Conservation (phyloP, 164 flowering plant genomes). For the Vitis cinerea region DNA sequence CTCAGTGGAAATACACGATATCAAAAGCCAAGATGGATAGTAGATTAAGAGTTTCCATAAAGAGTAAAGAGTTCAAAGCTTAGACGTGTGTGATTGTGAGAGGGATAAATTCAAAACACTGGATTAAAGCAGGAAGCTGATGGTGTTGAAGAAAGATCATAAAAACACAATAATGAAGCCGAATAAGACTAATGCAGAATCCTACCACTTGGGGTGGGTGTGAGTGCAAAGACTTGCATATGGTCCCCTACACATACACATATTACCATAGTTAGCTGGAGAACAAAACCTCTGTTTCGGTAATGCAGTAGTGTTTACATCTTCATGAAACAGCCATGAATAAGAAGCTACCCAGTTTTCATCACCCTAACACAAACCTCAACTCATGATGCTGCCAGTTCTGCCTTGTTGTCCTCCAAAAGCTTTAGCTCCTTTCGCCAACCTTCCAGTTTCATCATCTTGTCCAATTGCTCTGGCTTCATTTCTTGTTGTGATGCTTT, state of each 20-base stretch:
- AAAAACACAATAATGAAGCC: too few species aligned
- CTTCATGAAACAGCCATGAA: slow-evolving; percentile 8
- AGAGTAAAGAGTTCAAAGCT: too few species aligned
- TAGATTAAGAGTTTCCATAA: too few species aligned
- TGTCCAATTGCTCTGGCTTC: slow-evolving; percentile 62
- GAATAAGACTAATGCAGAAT: too few species aligned
- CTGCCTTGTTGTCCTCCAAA: slow-evolving; percentile 46
- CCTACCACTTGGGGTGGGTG: too few species aligned
- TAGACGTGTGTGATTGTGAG: too few species aligned
- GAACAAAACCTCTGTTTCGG: not conserved
- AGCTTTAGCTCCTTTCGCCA: slow-evolving; percentile 59
- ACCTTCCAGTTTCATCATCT: slow-evolving; percentile 47
- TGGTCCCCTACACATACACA: not conserved
- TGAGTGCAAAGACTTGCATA: not conserved
- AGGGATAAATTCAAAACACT: too few species aligned
- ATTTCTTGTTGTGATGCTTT: slow-evolving; percentile 36
- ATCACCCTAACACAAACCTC: slow-evolving; percentile 4
- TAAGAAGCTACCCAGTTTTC: slow-evolving; percentile 4
- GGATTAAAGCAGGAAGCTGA: too few species aligned
- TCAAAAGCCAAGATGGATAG: too few species aligned
- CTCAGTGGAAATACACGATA: too few species aligned
- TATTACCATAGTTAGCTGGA: not conserved
- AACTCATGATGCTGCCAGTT: slow-evolving; percentile 27
- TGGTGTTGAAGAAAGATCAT: too few species aligned
- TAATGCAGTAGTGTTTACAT: slow-evolving; percentile 1